Evolutionary conservation across 306 rosid species (phyloP), one percentile per base, ranked within the genome.

Genomic region (Cucumis hystrix): DNA sequence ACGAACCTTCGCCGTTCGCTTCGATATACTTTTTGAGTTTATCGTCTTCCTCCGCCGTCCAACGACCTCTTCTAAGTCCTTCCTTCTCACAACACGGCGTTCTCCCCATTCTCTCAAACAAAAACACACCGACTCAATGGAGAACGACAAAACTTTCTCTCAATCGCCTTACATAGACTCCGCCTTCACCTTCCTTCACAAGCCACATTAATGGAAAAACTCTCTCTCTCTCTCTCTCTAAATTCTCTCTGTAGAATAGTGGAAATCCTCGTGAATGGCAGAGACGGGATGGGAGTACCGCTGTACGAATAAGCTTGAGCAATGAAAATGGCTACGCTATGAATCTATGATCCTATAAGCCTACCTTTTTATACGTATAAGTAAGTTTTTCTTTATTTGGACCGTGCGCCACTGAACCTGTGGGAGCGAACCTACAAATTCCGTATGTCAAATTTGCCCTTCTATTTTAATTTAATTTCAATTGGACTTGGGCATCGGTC

Each of bases 21-120:
- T 83, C 79, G 40, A 93, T 91, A 82, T 93, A 91, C 6, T 86
- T 85, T 21, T 88, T 91, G 67, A 91, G 82, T 73, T 84, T 87
- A 75, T 82, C 64, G 74, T 93, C 98, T 79, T 93, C 98, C 83
- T 91, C 96, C 39, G 88, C 87, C 4, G 97, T 93, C 97, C 98
- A 93, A 79, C 97, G 87, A 78, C 97, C 97, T 83, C 82, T 91
- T 85, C 87, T 93, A 77, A 93, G 43, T 75, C 98, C 97, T n/a
- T 87, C 82, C 57, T 89, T 93, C 85, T 84, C 96, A 78, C 98
- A 91, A 59, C 93, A 93, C 15, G 96, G 96, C 54, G 97, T 86
- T 84, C 92, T 91, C 54, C 89, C 98, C 97, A 89, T 93, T 12
- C 77, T 30, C 76, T 23, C 7, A 47, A 47, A 47, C 59, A 23